These are phyloP conservation scores for Microcyclosporella mali DNA, from an alignment of 2,329 filamentous ascomycete genomes.

Conservation along the genomic window DNA sequence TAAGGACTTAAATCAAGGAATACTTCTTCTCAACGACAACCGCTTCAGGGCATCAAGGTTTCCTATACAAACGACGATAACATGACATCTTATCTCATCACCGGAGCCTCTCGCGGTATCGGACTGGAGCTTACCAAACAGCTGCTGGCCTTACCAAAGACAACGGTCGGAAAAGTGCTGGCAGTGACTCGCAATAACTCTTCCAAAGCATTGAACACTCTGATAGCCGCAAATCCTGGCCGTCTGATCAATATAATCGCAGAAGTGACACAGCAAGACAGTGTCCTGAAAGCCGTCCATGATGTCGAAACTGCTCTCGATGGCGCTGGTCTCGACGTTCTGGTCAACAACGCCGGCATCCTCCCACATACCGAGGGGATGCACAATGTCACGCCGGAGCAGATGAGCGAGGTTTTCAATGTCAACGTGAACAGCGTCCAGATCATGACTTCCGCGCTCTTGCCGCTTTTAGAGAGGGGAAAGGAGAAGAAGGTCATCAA, in stretches of 20 bases:
- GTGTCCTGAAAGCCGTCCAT: constrained; percentile 4
- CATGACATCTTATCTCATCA: constrained; percentile 33
- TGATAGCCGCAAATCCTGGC: constrained; percentile 4
- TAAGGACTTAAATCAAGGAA: too few species aligned
- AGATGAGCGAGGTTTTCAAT: constrained; percentile 6
- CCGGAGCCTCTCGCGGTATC: constrained; percentile 33
- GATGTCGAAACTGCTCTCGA: constrained; percentile 2
- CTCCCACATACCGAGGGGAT: constrained; percentile 1
- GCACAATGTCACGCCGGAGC: constrained; percentile 2
- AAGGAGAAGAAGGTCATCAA: constrained; percentile 41
- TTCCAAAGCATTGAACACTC: constrained; percentile 16
- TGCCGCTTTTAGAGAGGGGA: constrained; percentile 35
- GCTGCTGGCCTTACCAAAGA: constrained; percentile 26
- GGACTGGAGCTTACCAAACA: constrained; percentile 33
- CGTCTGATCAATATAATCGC: constrained; percentile 8
- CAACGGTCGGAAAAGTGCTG: constrained; percentile 31
- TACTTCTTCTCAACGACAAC: too few species aligned
- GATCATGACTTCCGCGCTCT: constrained; percentile 35
- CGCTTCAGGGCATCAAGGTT: neutral
- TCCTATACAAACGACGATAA: neutral
- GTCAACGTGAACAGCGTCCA: constrained; percentile 40
- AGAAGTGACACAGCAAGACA: constrained; percentile 6
- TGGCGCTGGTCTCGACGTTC: constrained; percentile 6
- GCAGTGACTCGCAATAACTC: constrained; percentile 6
- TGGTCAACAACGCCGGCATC: constrained; percentile 13